These are phyloP conservation scores for Panaeolus papilionaceus DNA, from an alignment of 768 basidiomycete genomes.

Conservation along the genomic window DNA sequence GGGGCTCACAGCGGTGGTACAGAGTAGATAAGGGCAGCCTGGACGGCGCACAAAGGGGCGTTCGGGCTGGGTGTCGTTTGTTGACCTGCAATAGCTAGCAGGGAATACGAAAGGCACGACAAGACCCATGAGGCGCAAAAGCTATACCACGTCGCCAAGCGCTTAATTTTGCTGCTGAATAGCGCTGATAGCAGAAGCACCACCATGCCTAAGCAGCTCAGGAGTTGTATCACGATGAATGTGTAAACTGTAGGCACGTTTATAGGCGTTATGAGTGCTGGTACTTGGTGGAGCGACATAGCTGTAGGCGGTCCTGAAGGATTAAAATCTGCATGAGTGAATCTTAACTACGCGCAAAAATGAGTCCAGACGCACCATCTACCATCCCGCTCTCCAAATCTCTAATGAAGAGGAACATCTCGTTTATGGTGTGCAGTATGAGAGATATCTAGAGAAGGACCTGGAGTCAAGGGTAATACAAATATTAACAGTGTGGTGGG, in stretches of 20 bases:
- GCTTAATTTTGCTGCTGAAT: constrained; percentile 33
- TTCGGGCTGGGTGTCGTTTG: constrained; percentile 29
- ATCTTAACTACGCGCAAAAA: not conserved
- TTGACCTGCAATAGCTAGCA: constrained; percentile 41
- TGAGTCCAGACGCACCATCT: constrained; percentile 2
- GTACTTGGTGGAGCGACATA: not conserved
- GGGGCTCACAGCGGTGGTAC: constrained; percentile 33
- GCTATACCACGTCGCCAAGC: constrained; percentile 44
- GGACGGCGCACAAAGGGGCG: constrained; percentile 36
- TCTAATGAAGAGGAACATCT: not conserved
- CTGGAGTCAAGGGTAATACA: too few relatives aligned
- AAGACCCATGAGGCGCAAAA: constrained; percentile 45
- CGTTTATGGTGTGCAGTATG: not conserved
- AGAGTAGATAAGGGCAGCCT: constrained; percentile 41
- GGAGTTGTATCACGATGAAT: constrained; percentile 39
- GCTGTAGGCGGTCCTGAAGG: not conserved
- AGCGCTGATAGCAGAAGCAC: constrained; percentile 36
- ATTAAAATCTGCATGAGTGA: not conserved
- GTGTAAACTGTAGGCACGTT: constrained; percentile 27
- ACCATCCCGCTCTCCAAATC: not conserved
- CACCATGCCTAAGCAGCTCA: constrained; percentile 36
- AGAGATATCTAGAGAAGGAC: not conserved
- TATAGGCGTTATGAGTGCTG: constrained; percentile 5
- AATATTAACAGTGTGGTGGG: not conserved
- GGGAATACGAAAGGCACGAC: constrained; percentile 40